phyloP scores from a whole-genome alignment of 2,329 filamentous ascomycete species.

The Alternaria sp. region DNA sequence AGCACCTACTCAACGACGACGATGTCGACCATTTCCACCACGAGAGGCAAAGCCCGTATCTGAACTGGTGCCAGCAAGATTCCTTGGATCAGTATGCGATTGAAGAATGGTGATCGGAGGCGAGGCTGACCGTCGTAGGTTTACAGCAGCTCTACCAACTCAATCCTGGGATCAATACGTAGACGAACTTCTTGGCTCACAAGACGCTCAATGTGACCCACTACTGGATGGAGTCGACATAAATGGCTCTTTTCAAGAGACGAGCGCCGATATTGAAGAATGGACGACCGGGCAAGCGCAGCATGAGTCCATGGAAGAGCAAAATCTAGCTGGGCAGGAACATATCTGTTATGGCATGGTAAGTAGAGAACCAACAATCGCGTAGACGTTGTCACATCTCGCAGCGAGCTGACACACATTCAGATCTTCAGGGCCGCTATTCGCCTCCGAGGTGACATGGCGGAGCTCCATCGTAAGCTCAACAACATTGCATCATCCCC shows the following conservation, averaged over 20 bases:
- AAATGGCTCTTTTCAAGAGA: conserved; percentile 6
- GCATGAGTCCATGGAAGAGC: not conserved
- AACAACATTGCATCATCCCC: conserved; percentile 5
- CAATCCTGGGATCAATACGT: conserved; percentile 22
- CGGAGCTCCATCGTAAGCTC: conserved; percentile 23
- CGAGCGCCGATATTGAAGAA: conserved; percentile 24
- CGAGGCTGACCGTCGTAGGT: conserved; percentile 6
- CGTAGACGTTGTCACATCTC: no score
- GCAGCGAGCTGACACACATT: not conserved
- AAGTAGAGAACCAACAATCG: not conserved
- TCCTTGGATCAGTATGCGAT: conserved; percentile 18
- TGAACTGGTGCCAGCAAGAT: conserved; percentile 7
- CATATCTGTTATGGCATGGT: conserved; percentile 35
- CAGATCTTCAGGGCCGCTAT: conserved; percentile 27
- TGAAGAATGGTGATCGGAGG: rapidly evolving
- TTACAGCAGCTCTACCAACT: conserved; percentile 12
- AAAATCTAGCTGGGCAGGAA: conserved; percentile 1
- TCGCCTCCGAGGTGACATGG: conserved; percentile 33
- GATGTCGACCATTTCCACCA: not conserved
- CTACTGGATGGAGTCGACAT: not conserved
- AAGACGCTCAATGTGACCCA: not conserved
- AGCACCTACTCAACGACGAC: not conserved
- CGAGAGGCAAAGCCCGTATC: not conserved
- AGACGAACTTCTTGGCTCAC: conserved; percentile 16
- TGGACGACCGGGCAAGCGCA: conserved; percentile 16